phyloP scores from a whole-genome alignment of 345 rosid genomes.

The Murraya koenigii region DNA sequence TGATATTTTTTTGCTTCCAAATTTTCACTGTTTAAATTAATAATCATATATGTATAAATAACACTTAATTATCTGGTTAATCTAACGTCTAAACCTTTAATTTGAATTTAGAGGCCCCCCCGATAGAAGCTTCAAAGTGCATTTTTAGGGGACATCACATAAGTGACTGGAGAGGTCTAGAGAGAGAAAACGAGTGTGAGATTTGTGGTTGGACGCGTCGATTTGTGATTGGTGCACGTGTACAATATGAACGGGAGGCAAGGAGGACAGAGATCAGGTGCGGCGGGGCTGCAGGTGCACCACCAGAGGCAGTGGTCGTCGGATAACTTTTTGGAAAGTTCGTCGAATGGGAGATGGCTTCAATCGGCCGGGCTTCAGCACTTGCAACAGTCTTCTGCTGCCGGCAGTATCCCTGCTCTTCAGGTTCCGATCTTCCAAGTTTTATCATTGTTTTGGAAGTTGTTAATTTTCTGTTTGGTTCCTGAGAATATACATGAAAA shows the following conservation, averaged over 20 bases:
- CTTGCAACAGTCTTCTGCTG: conserved; percentile 47
- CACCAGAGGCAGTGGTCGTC: conserved; percentile 92
- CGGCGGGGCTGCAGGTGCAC: conserved; percentile 65
- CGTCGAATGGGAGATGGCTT: conserved; percentile 89
- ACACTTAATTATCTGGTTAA: too few relatives aligned
- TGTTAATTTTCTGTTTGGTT: background rate
- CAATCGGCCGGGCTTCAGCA: conserved; percentile 93
- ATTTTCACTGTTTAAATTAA: background rate
- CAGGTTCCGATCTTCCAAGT: conserved; percentile 34
- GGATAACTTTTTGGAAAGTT: conserved; percentile 63
- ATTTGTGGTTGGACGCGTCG: background rate
- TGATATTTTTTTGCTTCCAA: background rate
- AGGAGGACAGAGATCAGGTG: conserved; percentile 76
- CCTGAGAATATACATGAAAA: conserved; percentile 1
- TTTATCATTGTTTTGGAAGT: background rate
- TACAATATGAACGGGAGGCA: conserved; percentile 59
- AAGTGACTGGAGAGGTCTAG: background rate
- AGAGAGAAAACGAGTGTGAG: background rate
- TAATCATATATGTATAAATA: background rate
- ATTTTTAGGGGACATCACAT: background rate
- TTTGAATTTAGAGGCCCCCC: conserved; percentile 17
- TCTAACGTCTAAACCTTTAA: background rate
- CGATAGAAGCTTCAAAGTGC: conserved; percentile 6
- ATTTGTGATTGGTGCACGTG: background rate
- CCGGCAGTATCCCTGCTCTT: conserved; percentile 46